Base-by-base conservation (phyloP, 73 alveolate genomes). In the Tetrahymena malaccensis region DNA sequence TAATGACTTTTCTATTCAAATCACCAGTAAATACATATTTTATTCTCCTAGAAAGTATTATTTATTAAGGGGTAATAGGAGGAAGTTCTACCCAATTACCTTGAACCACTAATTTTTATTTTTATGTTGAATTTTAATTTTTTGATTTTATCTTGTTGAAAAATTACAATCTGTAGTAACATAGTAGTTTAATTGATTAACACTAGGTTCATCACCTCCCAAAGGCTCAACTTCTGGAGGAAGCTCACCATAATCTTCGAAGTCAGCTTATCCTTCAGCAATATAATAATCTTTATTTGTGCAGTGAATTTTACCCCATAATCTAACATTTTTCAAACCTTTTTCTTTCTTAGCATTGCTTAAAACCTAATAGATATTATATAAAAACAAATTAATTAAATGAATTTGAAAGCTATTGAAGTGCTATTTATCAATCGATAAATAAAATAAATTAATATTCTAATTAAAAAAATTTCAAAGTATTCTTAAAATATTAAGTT, bases 301-400 rank as follows among this genome's bases (percentile, higher is more conserved):
- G 35, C 99, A 98, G 85, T 95, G 95, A 57, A 98, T 97, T 93
- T 98, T 98, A 43, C 99, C 99, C 98, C 98, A 98, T 55, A 98
- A 96, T 93, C 97, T 94, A n/a, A 98, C 44, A 33, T 94, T 70
- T 70, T 70, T 70, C 89, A 70, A 70, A 70, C 37, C 37, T 31
- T 70, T 70, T 12, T 70, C 89, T 31, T 70, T 70, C 37, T 70
- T 70, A 4, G 89, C 89, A 70, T 70, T 70, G 89, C 89, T 70
- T 70, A 70, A 70, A 70, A 70, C 89, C 89, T 70, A 70, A 22
- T 3, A 27, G 25, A 22, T 7, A 19, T 70, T 1, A n/a, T n/a
- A n/a, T n/a, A n/a, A n/a, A n/a, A n/a, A n/a, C n/a, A n/a, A n/a
- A n/a, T n/a, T n/a, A n/a, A n/a, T n/a, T 70, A 12, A 31, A 70